Evolutionary conservation across 2,329 filamentous ascomycete species (phyloP).

Genomic region (Nemania sp.): DNA sequence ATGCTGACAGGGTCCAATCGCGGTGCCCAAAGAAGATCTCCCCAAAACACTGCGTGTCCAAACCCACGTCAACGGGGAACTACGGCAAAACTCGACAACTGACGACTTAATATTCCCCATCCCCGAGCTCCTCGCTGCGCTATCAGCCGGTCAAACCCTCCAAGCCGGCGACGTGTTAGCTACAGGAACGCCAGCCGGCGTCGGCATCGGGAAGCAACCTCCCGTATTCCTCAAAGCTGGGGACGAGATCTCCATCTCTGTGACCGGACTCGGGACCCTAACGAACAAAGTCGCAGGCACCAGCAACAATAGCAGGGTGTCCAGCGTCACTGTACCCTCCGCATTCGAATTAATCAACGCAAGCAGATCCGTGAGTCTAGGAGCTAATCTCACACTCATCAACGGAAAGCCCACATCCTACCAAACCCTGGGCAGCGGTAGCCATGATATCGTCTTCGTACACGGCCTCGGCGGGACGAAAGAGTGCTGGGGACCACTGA

Average conservation of each 20-base stretch:
- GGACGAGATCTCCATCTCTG: constrained; percentile 22
- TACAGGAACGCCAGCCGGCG: constrained; percentile 22
- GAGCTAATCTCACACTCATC: constrained; percentile 1
- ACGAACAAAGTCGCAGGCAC: constrained; percentile 11
- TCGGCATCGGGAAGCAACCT: constrained; percentile 21
- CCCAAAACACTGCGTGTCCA: constrained; percentile 18
- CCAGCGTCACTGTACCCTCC: background rate
- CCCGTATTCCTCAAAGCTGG: constrained; percentile 19
- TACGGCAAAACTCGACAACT: constrained; percentile 19
- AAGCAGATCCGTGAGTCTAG: background rate
- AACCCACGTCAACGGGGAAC: constrained; percentile 18
- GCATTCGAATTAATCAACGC: constrained; percentile 16
- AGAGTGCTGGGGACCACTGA: constrained; percentile 20
- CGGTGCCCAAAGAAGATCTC: constrained; percentile 20
- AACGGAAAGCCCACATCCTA: constrained; percentile 17
- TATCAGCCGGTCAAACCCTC: constrained; percentile 19
- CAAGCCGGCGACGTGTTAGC: constrained; percentile 21
- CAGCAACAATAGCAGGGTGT: background rate
- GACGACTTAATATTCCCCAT: constrained; percentile 22
- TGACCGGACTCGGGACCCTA: constrained; percentile 19
- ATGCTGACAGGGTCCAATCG: constrained; percentile 18
- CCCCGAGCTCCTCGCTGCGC: constrained; percentile 13
- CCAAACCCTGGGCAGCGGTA: background rate
- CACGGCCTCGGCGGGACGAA: constrained; percentile 19
- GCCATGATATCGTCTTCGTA: constrained; percentile 14